Conservation (phyloP, 2,329 filamentous ascomycete genomes). For the Venturia pyrina region DNA sequence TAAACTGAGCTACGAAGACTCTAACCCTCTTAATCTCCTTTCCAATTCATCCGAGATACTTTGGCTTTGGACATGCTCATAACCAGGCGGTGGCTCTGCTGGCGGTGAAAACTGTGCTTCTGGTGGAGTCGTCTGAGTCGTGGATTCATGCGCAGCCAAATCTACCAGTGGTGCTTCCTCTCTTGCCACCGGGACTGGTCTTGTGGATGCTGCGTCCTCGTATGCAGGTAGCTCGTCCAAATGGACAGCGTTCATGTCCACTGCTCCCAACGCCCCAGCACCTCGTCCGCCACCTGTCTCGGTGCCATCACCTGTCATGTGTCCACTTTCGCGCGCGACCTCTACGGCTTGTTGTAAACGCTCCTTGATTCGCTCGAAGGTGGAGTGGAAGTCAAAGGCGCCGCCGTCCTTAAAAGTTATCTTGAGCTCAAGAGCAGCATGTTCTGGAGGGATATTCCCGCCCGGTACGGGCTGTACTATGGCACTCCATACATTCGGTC, state of each 20-base stretch:
- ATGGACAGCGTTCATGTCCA: conserved; percentile 56
- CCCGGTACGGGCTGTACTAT: conserved; percentile 70
- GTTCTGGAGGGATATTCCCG: conserved; percentile 67
- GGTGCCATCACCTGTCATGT: conserved; percentile 31
- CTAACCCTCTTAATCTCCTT: conserved; percentile 24
- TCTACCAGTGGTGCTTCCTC: conserved; percentile 2
- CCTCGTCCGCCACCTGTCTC: conserved; percentile 23
- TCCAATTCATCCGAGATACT: conserved; percentile 67
- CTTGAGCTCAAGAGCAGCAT: conserved; percentile 67
- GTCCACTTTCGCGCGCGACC: conserved; percentile 56
- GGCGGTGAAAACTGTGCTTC: conserved; percentile 37
- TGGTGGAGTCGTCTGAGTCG: not conserved
- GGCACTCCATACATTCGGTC: conserved; percentile 81
- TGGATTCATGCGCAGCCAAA: not conserved
- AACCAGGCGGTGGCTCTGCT: conserved; percentile 76
- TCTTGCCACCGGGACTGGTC: not conserved
- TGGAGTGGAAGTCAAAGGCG: conserved; percentile 80
- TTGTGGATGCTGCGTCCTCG: conserved; percentile 37
- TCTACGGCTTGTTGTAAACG: conserved; percentile 72
- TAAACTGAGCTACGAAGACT: not conserved
- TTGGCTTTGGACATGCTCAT: conserved; percentile 82
- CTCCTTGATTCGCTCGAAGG: conserved; percentile 77
- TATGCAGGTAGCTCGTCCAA: conserved; percentile 85
- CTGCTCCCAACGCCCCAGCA: conserved; percentile 33
- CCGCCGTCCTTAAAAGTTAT: conserved; percentile 91